These are phyloP conservation scores for Graphium sp. DNA, from an alignment of 2,329 filamentous ascomycete species.

Conservation along the genomic window DNA sequence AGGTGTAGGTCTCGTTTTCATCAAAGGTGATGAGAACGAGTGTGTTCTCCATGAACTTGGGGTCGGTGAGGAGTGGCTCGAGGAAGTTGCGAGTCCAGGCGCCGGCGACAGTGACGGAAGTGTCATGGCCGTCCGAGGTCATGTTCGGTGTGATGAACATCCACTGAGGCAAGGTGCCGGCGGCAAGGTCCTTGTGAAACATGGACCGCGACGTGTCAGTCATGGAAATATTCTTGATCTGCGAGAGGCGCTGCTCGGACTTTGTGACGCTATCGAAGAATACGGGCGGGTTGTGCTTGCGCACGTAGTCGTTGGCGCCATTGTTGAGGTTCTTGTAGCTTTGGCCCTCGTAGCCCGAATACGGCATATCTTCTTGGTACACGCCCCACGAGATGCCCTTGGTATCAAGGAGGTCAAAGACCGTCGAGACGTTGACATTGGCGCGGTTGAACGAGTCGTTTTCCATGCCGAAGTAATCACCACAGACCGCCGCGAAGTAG, in stretches of 20 bases:
- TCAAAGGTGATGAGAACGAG: conserved; percentile 67
- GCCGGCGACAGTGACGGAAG: conserved; percentile 50
- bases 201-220: conserved; percentile 22
- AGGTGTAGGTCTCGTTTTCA: conserved; percentile 54
- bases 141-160: conserved; percentile 59
- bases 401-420: conserved; percentile 52
- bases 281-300: conserved; percentile 61
- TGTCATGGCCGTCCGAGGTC: conserved; percentile 64
- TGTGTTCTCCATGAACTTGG: conserved; percentile 59
- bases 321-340: conserved; percentile 47
- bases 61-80: conserved; percentile 49
- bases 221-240: conserved; percentile 53
- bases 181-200: conserved; percentile 51
- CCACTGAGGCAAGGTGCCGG: conserved; percentile 51
- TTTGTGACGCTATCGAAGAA: conserved; percentile 49
- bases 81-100: conserved; percentile 53
- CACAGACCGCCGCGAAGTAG: conserved; percentile 51
- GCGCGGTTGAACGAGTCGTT: conserved; percentile 47
- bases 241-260: conserved; percentile 39
- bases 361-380: conserved; percentile 68
- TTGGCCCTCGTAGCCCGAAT: conserved; percentile 52
- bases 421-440: conserved; percentile 43
- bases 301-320: conserved; percentile 58
- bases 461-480: conserved; percentile 59
- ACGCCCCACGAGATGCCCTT: conserved; percentile 49